Conservation (phyloP, 768 basidiomycete genomes). For the Podaxis sp. region DNA sequence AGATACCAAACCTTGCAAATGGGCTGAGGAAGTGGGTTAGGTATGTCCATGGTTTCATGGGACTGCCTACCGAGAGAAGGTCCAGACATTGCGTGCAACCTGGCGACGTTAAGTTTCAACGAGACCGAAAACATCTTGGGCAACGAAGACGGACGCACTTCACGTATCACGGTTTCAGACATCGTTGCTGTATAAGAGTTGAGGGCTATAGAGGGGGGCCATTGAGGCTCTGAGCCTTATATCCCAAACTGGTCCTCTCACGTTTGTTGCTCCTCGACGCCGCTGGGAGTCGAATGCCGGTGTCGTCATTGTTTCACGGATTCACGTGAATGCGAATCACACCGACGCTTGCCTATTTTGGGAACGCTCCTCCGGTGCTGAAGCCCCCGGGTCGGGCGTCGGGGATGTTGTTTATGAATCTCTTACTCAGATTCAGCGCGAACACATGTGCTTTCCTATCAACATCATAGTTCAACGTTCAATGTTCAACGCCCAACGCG, state of each 20-base stretch:
- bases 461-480: too few relatives aligned
- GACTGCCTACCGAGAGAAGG: slow-evolving; percentile 53
- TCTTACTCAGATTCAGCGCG: neutral
- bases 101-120: slow-evolving; percentile 18
- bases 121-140: neutral
- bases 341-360: neutral
- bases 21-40: slow-evolving; percentile 40
- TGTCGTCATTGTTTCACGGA: neutral
- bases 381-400: slow-evolving; percentile 3
- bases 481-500: too few relatives aligned
- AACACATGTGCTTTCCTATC: neutral
- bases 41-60: neutral
- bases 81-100: slow-evolving; percentile 58
- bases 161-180: slow-evolving; percentile 39
- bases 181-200: slow-evolving; percentile 15
- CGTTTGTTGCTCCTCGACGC: too few relatives aligned
- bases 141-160: slow-evolving; percentile 24
- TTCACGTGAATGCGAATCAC: neutral
- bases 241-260: neutral
- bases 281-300: neutral
- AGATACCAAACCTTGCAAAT: slow-evolving; percentile 60
- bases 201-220: neutral
- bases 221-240: neutral
- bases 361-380: neutral
- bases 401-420: neutral